Percentiles rank a stretch among this genome's conserved stretches.
phyloP scores from a whole-genome alignment of 768 basidiomycete genomes.

The Candolleomyces eurysporus region DNA sequence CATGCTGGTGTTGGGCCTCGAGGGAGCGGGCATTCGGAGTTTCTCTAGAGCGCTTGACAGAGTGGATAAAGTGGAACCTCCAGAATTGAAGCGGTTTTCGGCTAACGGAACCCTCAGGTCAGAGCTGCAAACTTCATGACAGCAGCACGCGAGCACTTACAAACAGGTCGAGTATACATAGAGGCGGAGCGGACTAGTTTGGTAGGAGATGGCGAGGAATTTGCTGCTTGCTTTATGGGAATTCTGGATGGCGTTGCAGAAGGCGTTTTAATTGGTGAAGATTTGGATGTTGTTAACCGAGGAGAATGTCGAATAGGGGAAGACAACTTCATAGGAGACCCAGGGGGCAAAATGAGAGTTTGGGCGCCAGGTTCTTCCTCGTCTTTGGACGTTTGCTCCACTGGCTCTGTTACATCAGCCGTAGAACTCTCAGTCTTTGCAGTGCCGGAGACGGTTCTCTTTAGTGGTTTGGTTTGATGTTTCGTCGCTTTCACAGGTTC shows the following conservation, averaged over 20 bases:
- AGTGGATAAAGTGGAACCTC: slow-evolving; percentile 53
- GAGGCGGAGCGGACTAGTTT: slow-evolving; percentile 15
- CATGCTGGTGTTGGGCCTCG: slow-evolving; percentile 66
- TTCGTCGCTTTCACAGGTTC: neutral
- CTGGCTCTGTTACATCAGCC: neutral
- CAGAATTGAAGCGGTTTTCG: slow-evolving; percentile 18
- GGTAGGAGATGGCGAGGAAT: slow-evolving; percentile 13
- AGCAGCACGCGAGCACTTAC: slow-evolving; percentile 6
- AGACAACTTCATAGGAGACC: slow-evolving; percentile 6
- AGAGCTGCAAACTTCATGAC: neutral
- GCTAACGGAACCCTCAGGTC: slow-evolving; percentile 13
- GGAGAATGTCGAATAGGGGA: slow-evolving; percentile 8
- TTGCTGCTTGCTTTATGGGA: neutral
- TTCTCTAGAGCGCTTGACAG: slow-evolving; percentile 70
- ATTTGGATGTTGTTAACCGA: neutral
- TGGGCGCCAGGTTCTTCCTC: neutral
- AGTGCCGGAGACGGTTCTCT: too few relatives aligned
- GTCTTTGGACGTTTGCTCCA: neutral
- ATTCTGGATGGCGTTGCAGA: neutral
- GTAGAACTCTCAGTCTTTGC: neutral
- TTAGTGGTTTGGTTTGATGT: neutral
- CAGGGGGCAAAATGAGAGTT: neutral
- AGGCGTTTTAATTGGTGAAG: slow-evolving; percentile 1
- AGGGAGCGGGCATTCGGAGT: slow-evolving; percentile 63
- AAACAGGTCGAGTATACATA: slow-evolving; percentile 10